phyloP scores from a whole-genome alignment of 164 flowering plant species.

The Vitis rotundifolia region DNA sequence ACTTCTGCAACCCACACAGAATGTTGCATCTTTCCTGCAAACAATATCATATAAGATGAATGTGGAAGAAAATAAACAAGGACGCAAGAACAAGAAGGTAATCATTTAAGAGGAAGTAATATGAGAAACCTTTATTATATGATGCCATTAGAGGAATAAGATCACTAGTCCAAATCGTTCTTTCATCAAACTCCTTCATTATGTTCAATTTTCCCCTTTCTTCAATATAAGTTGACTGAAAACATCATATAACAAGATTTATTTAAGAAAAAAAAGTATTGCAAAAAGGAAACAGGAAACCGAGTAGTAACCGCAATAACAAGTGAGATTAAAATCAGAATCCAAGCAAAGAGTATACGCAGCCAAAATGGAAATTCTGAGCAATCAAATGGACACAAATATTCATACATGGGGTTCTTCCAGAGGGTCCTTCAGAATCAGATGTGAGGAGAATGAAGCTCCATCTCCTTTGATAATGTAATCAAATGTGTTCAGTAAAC shows the following conservation, averaged over 20 bases:
- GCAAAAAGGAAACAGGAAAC: background rate
- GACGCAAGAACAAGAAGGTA: background rate
- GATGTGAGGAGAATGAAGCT: conserved; percentile 62
- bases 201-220: conserved; percentile 72
- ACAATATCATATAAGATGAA: background rate
- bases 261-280: background rate
- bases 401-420: conserved; percentile 77
- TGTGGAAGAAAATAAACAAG: background rate
- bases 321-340: background rate
- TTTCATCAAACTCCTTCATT: conserved; percentile 89
- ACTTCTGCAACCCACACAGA: conserved; percentile 78
- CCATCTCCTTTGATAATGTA: conserved; percentile 39
- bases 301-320: background rate
- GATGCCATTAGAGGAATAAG: conserved; percentile 83
- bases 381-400: background rate
- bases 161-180: conserved; percentile 91
- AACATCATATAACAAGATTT: conserved; percentile 5
- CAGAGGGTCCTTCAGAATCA: conserved; percentile 74
- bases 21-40: conserved; percentile 90
- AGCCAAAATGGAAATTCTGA: background rate
- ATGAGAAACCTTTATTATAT: conserved; percentile 67
- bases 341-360: background rate
- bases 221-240: conserved; percentile 62
- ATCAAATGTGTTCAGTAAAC: conserved; percentile 31
- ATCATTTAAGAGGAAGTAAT: background rate